phyloP scores from a whole-genome alignment of 2,329 filamentous ascomycete genomes.

The Cyanodermella asteris region DNA sequence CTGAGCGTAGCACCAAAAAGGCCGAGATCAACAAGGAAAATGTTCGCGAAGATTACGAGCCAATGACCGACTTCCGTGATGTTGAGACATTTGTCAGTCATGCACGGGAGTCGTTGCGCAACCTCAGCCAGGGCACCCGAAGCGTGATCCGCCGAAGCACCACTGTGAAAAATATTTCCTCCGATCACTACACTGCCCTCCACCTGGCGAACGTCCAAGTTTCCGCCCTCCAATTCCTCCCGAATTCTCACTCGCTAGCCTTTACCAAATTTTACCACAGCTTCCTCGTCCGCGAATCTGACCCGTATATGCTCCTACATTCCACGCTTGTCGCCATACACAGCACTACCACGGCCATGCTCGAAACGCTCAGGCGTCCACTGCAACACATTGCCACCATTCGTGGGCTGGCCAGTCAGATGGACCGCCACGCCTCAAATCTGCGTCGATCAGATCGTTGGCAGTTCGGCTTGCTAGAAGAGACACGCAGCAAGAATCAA shows the following conservation, averaged over 20 bases:
- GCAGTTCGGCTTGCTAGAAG: conserved; percentile 66
- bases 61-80: conserved; percentile 62
- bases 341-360: conserved; percentile 60
- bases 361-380: conserved; percentile 58
- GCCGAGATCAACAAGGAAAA: conserved; percentile 63
- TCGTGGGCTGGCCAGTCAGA: conserved; percentile 46
- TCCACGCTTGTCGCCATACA: conserved; percentile 59
- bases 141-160: conserved; percentile 64
- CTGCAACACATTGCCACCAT: conserved; percentile 59
- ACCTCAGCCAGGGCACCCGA: conserved; percentile 63
- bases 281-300: conserved; percentile 45
- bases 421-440: conserved; percentile 57
- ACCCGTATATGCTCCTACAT: conserved; percentile 52
- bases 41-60: conserved; percentile 71
- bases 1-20: conserved; percentile 69
- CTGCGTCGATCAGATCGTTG: conserved; percentile 54
- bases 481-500: conserved; percentile 60
- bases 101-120: conserved; percentile 70
- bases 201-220: conserved; percentile 23
- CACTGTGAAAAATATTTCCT: conserved; percentile 40
- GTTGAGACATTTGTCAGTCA: conserved; percentile 86
- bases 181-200: conserved; percentile 23
- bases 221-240: conserved; percentile 42
- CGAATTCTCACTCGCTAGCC: conserved; percentile 43
- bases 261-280: conserved; percentile 50